phyloP scores from a whole-genome alignment of 176 grass and related monocot species.

The Hsuehochloa calcarea region DNA sequence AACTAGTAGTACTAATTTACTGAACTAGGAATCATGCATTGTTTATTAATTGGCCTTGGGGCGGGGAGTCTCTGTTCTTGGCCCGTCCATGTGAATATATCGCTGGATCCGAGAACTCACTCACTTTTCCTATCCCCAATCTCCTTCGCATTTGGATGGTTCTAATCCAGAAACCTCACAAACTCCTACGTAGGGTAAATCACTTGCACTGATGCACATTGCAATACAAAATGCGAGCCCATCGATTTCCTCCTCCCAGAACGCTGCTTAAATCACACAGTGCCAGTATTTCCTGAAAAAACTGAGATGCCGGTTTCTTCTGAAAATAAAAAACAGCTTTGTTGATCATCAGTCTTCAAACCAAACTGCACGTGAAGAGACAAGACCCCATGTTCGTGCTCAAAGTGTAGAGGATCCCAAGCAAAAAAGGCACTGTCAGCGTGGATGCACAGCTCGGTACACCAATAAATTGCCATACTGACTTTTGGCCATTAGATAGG shows the following conservation, averaged over 20 bases:
- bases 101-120: constrained; percentile 27
- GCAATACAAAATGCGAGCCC: background rate
- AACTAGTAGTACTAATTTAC: background rate
- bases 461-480: background rate
- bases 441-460: constrained; percentile 5
- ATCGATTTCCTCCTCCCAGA: background rate
- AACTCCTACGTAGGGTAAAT: background rate
- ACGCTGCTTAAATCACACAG: too few relatives aligned
- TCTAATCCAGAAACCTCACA: background rate
- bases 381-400: background rate
- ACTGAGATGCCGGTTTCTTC: background rate
- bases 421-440: background rate
- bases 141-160: background rate
- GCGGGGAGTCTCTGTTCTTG: background rate
- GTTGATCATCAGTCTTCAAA: too few relatives aligned
- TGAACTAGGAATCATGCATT: background rate
- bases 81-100: background rate
- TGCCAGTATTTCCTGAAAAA: background rate
- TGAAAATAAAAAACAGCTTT: background rate
- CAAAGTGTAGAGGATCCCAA: background rate
- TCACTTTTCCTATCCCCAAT: background rate
- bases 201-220: background rate
- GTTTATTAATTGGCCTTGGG: background rate
- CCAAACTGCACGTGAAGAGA: too few relatives aligned
- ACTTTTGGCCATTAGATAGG: background rate